These are phyloP conservation scores for Nepenthes mirabilis DNA, from an alignment of 148 eudicot species.

Conservation along the genomic window DNA sequence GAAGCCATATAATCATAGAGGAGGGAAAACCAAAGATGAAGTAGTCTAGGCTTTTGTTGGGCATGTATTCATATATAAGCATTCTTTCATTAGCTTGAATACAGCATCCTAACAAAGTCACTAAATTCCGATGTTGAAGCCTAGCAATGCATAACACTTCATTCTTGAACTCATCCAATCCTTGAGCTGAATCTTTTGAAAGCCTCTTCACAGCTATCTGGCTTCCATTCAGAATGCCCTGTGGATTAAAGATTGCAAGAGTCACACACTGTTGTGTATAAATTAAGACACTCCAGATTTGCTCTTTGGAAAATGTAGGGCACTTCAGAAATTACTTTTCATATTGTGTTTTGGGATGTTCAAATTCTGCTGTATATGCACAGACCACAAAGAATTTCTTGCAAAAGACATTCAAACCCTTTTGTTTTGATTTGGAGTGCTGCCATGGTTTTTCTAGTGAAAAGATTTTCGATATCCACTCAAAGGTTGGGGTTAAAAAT, in stretches of 20 bases:
- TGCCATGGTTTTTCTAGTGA: too few species aligned
- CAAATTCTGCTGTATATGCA: too few species aligned
- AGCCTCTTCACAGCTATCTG: slow-evolving; percentile 32
- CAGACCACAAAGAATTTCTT: neutral
- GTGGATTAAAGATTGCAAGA: neutral
- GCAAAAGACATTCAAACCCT: neutral
- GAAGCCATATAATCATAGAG: neutral
- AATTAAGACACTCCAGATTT: neutral
- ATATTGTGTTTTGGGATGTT: too few species aligned
- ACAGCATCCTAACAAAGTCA: slow-evolving; percentile 27
- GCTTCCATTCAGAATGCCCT: slow-evolving; percentile 22
- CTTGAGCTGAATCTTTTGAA: slow-evolving; percentile 24
- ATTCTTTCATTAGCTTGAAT: slow-evolving; percentile 13
- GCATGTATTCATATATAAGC: slow-evolving; percentile 27
- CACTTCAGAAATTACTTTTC: too few species aligned
- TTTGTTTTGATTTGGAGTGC: too few species aligned
- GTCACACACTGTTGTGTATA: neutral
- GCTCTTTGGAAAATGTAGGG: neutral
- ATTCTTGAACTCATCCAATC: slow-evolving; percentile 20
- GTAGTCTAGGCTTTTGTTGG: slow-evolving; percentile 27
- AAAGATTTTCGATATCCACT: too few species aligned
- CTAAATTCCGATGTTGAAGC: slow-evolving; percentile 32
- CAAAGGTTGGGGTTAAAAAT: too few species aligned
- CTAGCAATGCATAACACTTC: slow-evolving; percentile 26
- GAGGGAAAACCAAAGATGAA: slow-evolving; percentile 15